A percentile compares a stretch with the other conserved stretches of the same genome.
These are phyloP conservation scores for Dendrobium catenatum DNA, from an alignment of 106 monocot species.

Conservation along the genomic window DNA sequence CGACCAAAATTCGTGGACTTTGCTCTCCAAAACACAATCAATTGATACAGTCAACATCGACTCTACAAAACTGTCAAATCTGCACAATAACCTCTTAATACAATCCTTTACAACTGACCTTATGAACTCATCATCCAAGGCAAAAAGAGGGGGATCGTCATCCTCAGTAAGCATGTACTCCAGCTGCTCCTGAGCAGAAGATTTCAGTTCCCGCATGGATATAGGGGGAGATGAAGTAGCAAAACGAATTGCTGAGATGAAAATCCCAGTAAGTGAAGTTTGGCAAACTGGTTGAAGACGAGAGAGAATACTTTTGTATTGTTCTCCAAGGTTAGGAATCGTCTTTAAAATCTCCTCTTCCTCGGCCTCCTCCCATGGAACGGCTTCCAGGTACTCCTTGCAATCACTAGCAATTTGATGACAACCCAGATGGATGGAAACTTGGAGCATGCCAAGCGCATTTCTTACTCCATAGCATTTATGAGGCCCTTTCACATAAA, in stretches of 20 bases:
- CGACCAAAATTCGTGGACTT: conserved; percentile 14
- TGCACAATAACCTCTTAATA: conserved; percentile 25
- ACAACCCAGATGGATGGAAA: conserved; percentile 57
- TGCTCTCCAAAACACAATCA: not conserved
- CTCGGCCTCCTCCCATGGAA: conserved; percentile 86
- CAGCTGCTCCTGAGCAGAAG: conserved; percentile 70
- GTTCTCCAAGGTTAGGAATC: conserved; percentile 45
- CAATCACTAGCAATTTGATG: conserved; percentile 40
- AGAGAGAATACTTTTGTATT: conserved; percentile 51
- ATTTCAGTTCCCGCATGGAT: conserved; percentile 46
- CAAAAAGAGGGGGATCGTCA: conserved; percentile 67
- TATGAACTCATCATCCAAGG: conserved; percentile 20
- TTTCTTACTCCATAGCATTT: conserved; percentile 55
- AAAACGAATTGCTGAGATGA: conserved; percentile 51
- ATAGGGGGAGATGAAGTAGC: conserved; percentile 47
- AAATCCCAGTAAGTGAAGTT: conserved; percentile 25
- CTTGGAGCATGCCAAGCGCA: conserved; percentile 75
- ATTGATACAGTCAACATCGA: conserved; percentile 1
- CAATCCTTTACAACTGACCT: conserved; percentile 47
- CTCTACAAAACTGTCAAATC: conserved; percentile 24
- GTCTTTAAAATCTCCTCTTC: conserved; percentile 78
- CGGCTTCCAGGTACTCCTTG: conserved; percentile 66
- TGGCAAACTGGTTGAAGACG: conserved; percentile 60
- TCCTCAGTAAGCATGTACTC: conserved; percentile 88
- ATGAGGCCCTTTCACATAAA: conserved; percentile 49